phyloP scores from a whole-genome alignment of 257 asterid species.

The Solanum chmielewskii region DNA sequence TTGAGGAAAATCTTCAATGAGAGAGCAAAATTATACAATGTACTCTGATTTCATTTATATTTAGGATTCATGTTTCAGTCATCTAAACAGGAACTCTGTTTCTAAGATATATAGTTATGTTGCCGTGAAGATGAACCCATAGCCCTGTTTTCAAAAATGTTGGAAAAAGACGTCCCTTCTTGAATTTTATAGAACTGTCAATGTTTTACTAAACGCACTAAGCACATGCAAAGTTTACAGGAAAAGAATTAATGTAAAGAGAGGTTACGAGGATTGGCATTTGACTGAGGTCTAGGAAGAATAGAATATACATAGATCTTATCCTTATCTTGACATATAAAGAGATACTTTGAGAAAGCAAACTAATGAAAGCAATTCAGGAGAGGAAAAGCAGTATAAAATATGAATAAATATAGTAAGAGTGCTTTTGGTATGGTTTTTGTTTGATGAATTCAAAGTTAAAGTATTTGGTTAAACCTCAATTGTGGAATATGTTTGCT shows the following conservation, averaged over 20 bases:
- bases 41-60: not conserved
- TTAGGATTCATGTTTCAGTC: not conserved
- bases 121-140: not conserved
- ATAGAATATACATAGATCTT: not conserved
- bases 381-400: not conserved
- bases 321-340: not conserved
- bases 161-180: not conserved
- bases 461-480: not conserved
- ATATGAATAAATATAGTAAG: not conserved
- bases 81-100: too few species aligned
- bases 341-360: not conserved
- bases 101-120: not conserved
- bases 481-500: not conserved
- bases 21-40: not conserved
- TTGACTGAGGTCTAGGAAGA: not conserved
- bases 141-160: not conserved
- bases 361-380: not conserved
- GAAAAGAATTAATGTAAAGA: not conserved
- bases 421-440: not conserved
- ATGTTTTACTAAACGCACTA: not conserved
- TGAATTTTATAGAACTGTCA: not conserved
- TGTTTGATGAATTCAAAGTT: not conserved
- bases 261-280: not conserved
- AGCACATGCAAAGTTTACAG: not conserved
- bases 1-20: constrained; percentile 1